These are phyloP conservation scores for Lepidium sativum DNA, from an alignment of 345 rosid species.

Conservation along the genomic window DNA sequence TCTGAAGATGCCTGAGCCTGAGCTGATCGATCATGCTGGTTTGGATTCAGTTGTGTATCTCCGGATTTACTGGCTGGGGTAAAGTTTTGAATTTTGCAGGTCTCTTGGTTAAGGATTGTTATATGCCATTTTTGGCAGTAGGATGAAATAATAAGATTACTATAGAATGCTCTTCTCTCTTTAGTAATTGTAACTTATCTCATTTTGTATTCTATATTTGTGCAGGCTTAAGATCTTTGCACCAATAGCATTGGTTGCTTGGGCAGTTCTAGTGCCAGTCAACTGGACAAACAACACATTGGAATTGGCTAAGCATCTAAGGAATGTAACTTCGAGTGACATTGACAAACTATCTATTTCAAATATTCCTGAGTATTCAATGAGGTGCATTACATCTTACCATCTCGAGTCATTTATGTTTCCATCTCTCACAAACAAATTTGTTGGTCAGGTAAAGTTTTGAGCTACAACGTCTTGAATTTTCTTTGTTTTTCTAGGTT, in stretches of 20 bases:
- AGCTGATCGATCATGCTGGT: slow-evolving; percentile 96
- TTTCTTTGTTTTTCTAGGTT: slow-evolving; percentile 64
- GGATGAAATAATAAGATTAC: not conserved
- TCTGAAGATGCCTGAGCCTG: slow-evolving; percentile 85
- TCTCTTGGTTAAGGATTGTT: not conserved
- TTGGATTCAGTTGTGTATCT: slow-evolving; percentile 92
- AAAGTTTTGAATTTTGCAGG: slow-evolving; percentile 8
- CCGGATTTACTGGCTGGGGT: slow-evolving; percentile 93
- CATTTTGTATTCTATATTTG: not conserved
- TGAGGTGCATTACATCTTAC: slow-evolving; percentile 38
- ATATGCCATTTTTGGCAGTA: not conserved
- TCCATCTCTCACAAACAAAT: not conserved
- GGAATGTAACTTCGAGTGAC: slow-evolving; percentile 68
- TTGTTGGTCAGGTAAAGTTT: not conserved
- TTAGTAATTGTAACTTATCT: not conserved
- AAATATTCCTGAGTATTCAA: slow-evolving; percentile 56
- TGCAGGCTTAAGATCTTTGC: slow-evolving; percentile 81
- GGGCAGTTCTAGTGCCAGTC: slow-evolving; percentile 79
- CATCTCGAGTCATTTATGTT: not conserved
- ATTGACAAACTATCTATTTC: slow-evolving; percentile 91
- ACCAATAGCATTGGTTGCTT: slow-evolving; percentile 69
- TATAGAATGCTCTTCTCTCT: not conserved
- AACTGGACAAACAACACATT: slow-evolving; percentile 61
- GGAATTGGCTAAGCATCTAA: slow-evolving; percentile 25
- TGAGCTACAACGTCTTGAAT: not conserved